Percentiles rank a stretch among this genome's conserved stretches.
Conservation (phyloP, 495 filamentous ascomycete species). For the Thermochaetoides thermophila region DNA sequence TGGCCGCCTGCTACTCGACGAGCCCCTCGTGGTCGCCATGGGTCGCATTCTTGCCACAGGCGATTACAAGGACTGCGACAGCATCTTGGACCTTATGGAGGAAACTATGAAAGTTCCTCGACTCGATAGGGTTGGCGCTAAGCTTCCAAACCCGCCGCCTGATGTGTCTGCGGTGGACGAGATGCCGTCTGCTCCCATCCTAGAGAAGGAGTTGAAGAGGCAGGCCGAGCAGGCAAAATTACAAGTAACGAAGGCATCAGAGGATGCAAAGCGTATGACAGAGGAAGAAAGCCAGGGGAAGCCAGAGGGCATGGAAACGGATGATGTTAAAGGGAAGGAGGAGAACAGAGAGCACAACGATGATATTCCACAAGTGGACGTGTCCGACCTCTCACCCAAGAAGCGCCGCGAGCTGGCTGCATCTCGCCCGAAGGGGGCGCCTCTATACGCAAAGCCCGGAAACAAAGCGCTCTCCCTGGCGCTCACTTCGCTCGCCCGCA, state of each 20-base stretch:
- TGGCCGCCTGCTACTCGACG: constrained; percentile 55
- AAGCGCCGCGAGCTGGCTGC: neutral
- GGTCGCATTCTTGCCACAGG: constrained; percentile 52
- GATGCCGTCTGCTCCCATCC: too few species aligned
- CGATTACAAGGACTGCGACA: constrained; percentile 40
- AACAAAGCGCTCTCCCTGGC: constrained; percentile 57
- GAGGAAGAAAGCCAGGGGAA: neutral
- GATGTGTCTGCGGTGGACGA: neutral
- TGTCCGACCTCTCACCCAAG: neutral
- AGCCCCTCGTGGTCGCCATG: constrained; percentile 61
- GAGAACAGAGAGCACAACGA: too few species aligned
- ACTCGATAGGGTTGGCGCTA: constrained; percentile 17
- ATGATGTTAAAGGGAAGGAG: too few species aligned
- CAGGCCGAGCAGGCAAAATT: too few species aligned
- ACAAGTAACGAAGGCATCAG: too few species aligned
- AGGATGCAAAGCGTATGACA: too few species aligned
- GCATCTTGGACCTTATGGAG: constrained; percentile 55
- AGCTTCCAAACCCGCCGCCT: constrained; percentile 2
- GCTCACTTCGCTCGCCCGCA: constrained; percentile 42
- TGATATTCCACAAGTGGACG: too few species aligned
- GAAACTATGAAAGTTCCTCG: constrained; percentile 62
- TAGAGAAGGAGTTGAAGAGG: too few species aligned
- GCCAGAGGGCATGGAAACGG: too few species aligned
- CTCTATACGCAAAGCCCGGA: constrained; percentile 36
- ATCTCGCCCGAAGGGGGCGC: neutral